Base-by-base conservation (phyloP, 1,139 yeast genomes). In the Kodamaea derodonti region DNA sequence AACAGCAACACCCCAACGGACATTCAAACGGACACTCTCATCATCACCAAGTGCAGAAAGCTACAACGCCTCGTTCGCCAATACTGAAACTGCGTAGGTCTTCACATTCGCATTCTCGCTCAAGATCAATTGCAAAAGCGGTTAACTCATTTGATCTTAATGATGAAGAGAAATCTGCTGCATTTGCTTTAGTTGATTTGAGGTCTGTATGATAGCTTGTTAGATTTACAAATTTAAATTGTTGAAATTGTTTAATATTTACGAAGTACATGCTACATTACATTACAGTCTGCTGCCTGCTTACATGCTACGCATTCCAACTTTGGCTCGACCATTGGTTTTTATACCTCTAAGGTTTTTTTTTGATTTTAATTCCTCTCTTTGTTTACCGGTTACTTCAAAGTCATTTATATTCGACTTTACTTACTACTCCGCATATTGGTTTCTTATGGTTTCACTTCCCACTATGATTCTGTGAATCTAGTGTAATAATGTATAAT, bases 171-270 rank as follows among this genome's bases (percentile, higher is more conserved):
- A 63, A 65, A 48, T 66, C 69, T 30, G 85, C 84, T 3, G 84
- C 83, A 2, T 65, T 69, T 49, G 84, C 84, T 3, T 64, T 79
- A 51, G 80, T 79, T 43, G 80, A 77, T 46, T 62, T 79, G 52
- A 74, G 74, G 64, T 62, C 73, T 20, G 55, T 54, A 12, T 53
- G 39, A 43, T 27, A 20, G 34, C 3, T 25, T 25, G n/a, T n/a
- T n/a, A n/a, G n/a, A n/a, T n/a, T n/a, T n/a, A n/a, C n/a, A n/a
- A n/a, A n/a, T n/a, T n/a, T n/a, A n/a, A n/a, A n/a, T n/a, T n/a
- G n/a, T n/a, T n/a, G n/a, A n/a, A n/a, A n/a, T n/a, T n/a, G n/a
- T n/a, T n/a, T n/a, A n/a, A n/a, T n/a, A n/a, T n/a, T n/a, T n/a
- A n/a, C n/a, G n/a, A n/a, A n/a, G n/a, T n/a, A n/a, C n/a, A n/a